Percentiles rank a stretch among this genome's conserved stretches.
Conservation (phyloP, 257 asterid species). For the Capsicum pubescens region DNA sequence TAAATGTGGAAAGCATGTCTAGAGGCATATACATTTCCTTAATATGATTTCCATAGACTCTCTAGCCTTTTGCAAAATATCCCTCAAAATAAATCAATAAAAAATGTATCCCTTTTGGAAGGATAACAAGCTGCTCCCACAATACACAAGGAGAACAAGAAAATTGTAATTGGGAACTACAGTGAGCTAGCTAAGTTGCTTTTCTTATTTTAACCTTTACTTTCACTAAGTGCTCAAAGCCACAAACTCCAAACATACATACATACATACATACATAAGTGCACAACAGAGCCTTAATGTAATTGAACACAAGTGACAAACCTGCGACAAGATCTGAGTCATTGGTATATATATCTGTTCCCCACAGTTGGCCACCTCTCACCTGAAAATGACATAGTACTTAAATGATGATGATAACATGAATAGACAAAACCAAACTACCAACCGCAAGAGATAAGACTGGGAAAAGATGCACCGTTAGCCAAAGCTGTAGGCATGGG, state of each 20-base stretch:
- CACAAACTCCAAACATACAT: background rate
- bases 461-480: conserved; percentile 6
- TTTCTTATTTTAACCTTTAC: conserved; percentile 16
- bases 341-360: conserved; percentile 92
- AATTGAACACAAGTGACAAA: conserved; percentile 29
- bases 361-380: conserved; percentile 97
- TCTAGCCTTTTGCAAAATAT: background rate
- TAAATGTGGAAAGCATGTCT: background rate
- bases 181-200: background rate
- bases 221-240: background rate
- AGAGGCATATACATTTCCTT: conserved; percentile 3
- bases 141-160: conserved; percentile 13
- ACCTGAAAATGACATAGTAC: conserved; percentile 63
- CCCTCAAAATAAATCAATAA: conserved; percentile 6
- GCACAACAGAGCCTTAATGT: background rate
- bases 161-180: conserved; percentile 13
- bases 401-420: conserved; percentile 33
- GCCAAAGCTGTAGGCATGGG: conserved; percentile 11
- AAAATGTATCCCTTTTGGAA: background rate
- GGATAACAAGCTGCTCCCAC: background rate
- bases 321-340: conserved; percentile 99
- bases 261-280: background rate
- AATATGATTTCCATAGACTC: background rate
- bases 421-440: conserved; percentile 27
- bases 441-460: conserved; percentile 18